These are phyloP conservation scores for Collybia sordida DNA, from an alignment of 768 basidiomycete genomes.

Conservation along the genomic window DNA sequence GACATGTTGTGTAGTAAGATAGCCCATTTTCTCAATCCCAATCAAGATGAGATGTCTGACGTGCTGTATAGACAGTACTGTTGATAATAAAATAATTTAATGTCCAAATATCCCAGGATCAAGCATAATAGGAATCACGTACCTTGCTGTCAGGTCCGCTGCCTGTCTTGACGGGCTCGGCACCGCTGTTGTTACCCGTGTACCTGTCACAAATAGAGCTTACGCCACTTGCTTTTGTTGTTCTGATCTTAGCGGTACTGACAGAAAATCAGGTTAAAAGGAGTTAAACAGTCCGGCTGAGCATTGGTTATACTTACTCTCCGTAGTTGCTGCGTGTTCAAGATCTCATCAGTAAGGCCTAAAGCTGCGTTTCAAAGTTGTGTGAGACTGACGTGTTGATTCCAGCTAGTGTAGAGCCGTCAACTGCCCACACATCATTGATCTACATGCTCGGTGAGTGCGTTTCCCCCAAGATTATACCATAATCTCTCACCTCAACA, in stretches of 20 bases:
- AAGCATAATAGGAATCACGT: constrained; percentile 1
- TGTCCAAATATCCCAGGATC: no score
- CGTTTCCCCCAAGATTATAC: not conserved
- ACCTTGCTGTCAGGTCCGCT: constrained; percentile 32
- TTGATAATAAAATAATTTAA: not conserved
- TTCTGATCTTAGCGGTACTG: constrained; percentile 32
- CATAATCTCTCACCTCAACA: constrained; percentile 12
- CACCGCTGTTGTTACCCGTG: constrained; percentile 28
- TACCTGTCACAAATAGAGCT: constrained; percentile 31
- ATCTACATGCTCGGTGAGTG: constrained; percentile 11
- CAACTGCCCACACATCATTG: constrained; percentile 33
- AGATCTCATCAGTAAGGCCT: not conserved
- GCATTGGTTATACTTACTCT: constrained; percentile 23
- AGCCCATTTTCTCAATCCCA: not conserved
- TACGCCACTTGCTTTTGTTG: constrained; percentile 27
- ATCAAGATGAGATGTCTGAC: constrained; percentile 23
- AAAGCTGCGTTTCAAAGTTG: no score
- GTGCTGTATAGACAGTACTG: constrained; percentile 27
- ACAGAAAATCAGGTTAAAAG: not conserved
- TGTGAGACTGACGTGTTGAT: constrained; percentile 28
- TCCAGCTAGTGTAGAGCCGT: constrained; percentile 26
- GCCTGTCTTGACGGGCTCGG: constrained; percentile 26
- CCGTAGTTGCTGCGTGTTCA: constrained; percentile 28
- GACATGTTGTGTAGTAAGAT: not conserved
- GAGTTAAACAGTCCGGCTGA: not conserved